Percentiles rank a stretch among this genome's conserved stretches.
Evolutionary conservation across 164 flowering plant species (phyloP).

Genomic region (Macadamia integrifolia): DNA sequence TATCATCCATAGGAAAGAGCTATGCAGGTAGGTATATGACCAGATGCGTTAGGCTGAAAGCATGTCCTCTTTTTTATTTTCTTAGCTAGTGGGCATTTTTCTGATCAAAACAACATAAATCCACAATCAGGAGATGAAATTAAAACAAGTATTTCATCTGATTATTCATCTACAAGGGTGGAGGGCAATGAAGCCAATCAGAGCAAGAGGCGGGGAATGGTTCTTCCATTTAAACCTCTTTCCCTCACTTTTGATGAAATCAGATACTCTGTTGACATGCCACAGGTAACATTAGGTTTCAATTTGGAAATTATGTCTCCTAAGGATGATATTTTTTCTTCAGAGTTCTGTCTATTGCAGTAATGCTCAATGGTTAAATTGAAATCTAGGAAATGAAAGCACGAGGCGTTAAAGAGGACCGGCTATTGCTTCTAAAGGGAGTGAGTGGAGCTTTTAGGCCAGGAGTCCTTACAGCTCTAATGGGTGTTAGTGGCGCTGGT

Average conservation of each 20-base stretch:
- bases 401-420: constrained; percentile 27
- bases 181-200: not conserved
- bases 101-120: not conserved
- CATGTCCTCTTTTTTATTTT: not conserved
- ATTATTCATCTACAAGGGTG: constrained; percentile 2
- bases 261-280: constrained; percentile 53
- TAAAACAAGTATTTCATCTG: constrained; percentile 13
- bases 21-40: constrained; percentile 3
- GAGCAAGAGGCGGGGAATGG: constrained; percentile 38
- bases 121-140: not conserved
- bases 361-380: no score
- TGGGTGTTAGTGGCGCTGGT: constrained; percentile 64
- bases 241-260: constrained; percentile 43
- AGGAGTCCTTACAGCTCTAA: constrained; percentile 48
- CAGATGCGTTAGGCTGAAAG: not conserved
- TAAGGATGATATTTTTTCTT: no score
- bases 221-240: constrained; percentile 48
- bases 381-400: constrained; percentile 35
- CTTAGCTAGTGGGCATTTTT: not conserved
- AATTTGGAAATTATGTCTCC: no score
- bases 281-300: constrained; percentile 25
- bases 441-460: constrained; percentile 54
- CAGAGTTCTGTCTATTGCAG: no score
- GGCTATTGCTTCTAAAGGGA: constrained; percentile 32
- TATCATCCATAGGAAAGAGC: constrained; percentile 7